phyloP scores from a whole-genome alignment of 805 yeast species.

The Brettanomyces anomalus region DNA sequence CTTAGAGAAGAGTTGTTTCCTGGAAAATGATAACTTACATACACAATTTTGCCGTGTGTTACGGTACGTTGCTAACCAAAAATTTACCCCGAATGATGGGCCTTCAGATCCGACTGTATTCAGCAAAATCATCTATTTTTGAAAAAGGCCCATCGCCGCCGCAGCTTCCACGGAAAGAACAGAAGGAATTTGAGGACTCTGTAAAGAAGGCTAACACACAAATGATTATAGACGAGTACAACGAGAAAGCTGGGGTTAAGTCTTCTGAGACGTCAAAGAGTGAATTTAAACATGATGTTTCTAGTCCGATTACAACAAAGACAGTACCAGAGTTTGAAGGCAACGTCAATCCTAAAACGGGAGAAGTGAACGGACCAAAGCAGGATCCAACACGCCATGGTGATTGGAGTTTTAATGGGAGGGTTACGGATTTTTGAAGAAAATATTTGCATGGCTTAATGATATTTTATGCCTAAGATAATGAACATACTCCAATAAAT shows the following conservation, averaged over 20 bases:
- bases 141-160: constrained; percentile 47
- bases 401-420: constrained; percentile 92
- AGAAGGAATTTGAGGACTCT: constrained; percentile 83
- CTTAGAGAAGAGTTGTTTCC: no score
- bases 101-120: constrained; percentile 4
- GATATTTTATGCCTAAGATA: no score
- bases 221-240: constrained; percentile 68
- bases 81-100: neutral
- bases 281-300: neutral
- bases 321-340: constrained; percentile 95
- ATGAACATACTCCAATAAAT: no score
- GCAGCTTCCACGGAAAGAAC: constrained; percentile 67
- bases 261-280: neutral
- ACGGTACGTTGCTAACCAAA: no score
- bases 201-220: constrained; percentile 76
- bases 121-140: constrained; percentile 8
- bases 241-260: constrained; percentile 21
- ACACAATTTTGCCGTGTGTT: no score
- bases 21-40: no score
- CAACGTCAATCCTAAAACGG: constrained; percentile 84
- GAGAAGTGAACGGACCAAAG: constrained; percentile 95
- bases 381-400: constrained; percentile 84
- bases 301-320: constrained; percentile 39
- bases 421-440: constrained; percentile 82
- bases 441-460: no score